Conservation (phyloP, 2,329 filamentous ascomycete genomes). For the Hortaea sp. region DNA sequence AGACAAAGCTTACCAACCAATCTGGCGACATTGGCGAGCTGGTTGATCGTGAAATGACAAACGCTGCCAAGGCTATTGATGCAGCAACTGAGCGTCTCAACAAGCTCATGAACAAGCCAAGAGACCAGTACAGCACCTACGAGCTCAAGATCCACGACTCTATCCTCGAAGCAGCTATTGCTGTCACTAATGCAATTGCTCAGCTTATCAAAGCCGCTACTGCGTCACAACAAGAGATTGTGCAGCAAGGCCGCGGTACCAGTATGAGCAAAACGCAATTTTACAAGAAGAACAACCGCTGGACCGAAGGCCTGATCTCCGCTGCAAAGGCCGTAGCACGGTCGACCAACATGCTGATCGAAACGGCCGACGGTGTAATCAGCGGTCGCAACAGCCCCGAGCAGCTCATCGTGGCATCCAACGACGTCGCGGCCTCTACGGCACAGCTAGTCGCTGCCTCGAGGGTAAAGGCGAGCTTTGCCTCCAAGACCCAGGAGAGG, state of each 20-base stretch:
- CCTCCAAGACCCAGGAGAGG: constrained; percentile 90
- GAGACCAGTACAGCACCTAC: constrained; percentile 90
- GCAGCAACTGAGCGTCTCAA: constrained; percentile 80
- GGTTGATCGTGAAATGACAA: constrained; percentile 82
- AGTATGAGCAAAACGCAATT: constrained; percentile 70
- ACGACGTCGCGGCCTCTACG: constrained; percentile 91
- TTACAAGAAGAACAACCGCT: constrained; percentile 99
- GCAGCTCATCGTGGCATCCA: constrained; percentile 94
- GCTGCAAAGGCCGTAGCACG: constrained; percentile 91
- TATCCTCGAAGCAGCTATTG: constrained; percentile 84
- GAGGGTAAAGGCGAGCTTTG: constrained; percentile 94
- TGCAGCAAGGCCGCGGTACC: constrained; percentile 80
- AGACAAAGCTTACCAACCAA: constrained; percentile 67
- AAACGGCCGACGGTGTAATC: constrained; percentile 93
- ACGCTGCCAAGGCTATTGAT: constrained; percentile 90
- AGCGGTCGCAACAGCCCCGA: constrained; percentile 86
- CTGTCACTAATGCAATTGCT: constrained; percentile 87
- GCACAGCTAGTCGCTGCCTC: constrained; percentile 93
- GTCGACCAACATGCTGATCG: constrained; percentile 91
- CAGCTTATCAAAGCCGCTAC: constrained; percentile 93
- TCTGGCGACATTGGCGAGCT: constrained; percentile 86
- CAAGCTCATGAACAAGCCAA: constrained; percentile 92
- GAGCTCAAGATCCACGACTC: constrained; percentile 93
- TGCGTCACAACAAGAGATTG: constrained; percentile 88
- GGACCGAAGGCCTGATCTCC: constrained; percentile 95